Base-by-base conservation (phyloP, 139 green algal genomes). In the Choricystis sp. region DNA sequence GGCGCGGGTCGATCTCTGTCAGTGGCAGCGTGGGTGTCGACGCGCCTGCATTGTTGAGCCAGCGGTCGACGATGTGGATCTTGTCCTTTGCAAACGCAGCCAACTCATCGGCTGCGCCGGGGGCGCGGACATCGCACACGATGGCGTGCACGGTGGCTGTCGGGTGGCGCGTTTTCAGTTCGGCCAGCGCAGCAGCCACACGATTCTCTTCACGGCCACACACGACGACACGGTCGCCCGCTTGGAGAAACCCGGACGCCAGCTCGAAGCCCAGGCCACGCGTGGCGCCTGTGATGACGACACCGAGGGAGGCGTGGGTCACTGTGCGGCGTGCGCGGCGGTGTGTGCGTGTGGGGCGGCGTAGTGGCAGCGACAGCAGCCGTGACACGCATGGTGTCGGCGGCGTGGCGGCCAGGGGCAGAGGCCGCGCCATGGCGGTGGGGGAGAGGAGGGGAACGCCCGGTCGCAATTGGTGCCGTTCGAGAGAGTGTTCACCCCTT, bases 11-110 rank as follows among this genome's bases (percentile, higher is more conserved):
- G 61, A 83, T 56, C 3, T 86, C 74, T 25, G 72, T 59, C 25
- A 83, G 72, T 67, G 79, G 66, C 24, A 56, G 56, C 63, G 80
- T 84, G 26, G 56, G 49, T 0, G 77, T 86, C 27, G 83, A 77
- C 57, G 31, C 26, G n/a, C 72, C 74, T 49, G 72, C 76, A 56
- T 87, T 87, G 67, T 87, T 87, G 67, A 87, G 72, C 78, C 79
- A 87, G 3, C 70, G 1, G 31, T 85, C 31, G 26, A 85, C 72
- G 1, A 22, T 60, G 3, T 70, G 79, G 30, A 86, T 55, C 2
- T 29, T 27, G 23, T 69, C 40, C 23, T 48, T 3, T 2, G 72
- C 73, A 56, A 76, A 75, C 20, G 62, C 40, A 4, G 31, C 69
- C 55, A 86, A 69, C 21, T 31, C 31, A 20, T 60, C 63, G 60